Evolutionary conservation across 2,329 filamentous ascomycete genomes (phyloP).

Genomic region (Drechslerella coelobrocha): DNA sequence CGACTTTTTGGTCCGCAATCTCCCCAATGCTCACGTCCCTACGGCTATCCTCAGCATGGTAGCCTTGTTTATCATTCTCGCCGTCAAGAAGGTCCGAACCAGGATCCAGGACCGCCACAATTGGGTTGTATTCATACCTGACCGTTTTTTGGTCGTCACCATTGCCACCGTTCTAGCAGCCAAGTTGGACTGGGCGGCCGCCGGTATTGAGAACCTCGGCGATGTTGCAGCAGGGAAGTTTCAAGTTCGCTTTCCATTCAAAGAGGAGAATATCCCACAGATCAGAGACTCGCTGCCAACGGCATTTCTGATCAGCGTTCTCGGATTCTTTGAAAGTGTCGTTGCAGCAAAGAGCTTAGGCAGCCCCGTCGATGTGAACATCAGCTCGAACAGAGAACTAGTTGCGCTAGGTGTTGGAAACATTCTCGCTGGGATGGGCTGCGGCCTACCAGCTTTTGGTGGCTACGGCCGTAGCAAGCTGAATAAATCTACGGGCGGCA

Average conservation of each 20-base stretch:
- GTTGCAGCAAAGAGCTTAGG: conserved; percentile 92
- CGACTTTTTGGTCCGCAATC: conserved; percentile 74
- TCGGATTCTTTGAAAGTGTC: conserved; percentile 98
- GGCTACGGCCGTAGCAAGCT: conserved; percentile 96
- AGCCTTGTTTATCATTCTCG: conserved; percentile 87
- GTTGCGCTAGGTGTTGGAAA: conserved; percentile 91
- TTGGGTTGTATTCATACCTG: conserved; percentile 83
- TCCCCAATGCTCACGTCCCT: conserved; percentile 71
- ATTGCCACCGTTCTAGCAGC: conserved; percentile 81
- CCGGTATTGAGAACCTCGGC: conserved; percentile 83
- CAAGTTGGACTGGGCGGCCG: conserved; percentile 75
- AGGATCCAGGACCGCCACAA: conserved; percentile 79
- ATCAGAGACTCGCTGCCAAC: conserved; percentile 87
- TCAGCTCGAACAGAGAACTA: conserved; percentile 76
- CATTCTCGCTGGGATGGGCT: conserved; percentile 87
- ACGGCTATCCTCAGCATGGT: conserved; percentile 78
- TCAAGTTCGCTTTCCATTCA: conserved; percentile 84
- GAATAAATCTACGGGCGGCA: conserved; percentile 88
- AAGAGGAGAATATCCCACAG: conserved; percentile 75
- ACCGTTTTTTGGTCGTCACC: conserved; percentile 88
- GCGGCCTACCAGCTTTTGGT: conserved; percentile 90
- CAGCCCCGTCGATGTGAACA: conserved; percentile 76
- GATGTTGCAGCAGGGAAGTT: conserved; percentile 77
- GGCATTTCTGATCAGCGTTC: conserved; percentile 86
- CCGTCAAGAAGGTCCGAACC: conserved; percentile 77